Evolutionary conservation across 2,329 filamentous ascomycete genomes (phyloP).

Genomic region (Epichloe scottii): DNA sequence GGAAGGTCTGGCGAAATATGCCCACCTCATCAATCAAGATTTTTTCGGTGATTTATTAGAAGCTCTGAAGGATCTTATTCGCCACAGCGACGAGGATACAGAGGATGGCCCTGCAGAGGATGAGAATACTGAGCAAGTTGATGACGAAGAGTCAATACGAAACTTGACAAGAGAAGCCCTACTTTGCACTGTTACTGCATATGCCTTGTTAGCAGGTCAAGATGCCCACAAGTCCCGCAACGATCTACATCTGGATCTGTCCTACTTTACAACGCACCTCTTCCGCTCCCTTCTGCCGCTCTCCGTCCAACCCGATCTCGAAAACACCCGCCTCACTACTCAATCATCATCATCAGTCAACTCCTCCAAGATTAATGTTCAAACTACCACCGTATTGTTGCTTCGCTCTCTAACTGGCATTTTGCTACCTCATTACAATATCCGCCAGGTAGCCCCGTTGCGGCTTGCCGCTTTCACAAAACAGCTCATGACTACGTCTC

Average conservation of each 20-base stretch:
- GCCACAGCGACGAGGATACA: slow-evolving; percentile 51
- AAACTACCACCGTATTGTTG: slow-evolving; percentile 87
- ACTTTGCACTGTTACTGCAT: slow-evolving; percentile 91
- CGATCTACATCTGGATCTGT: slow-evolving; percentile 76
- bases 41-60: slow-evolving; percentile 96
- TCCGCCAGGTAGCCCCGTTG: slow-evolving; percentile 64
- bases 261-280: slow-evolving; percentile 89
- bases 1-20: slow-evolving; percentile 85
- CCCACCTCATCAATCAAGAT: slow-evolving; percentile 95
- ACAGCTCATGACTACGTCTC: slow-evolving; percentile 66
- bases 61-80: slow-evolving; percentile 84
- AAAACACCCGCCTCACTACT: slow-evolving; percentile 47
- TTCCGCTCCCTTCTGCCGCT: slow-evolving; percentile 75
- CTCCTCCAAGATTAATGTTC: slow-evolving; percentile 69
- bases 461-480: slow-evolving; percentile 89
- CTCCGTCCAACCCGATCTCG: slow-evolving; percentile 72
- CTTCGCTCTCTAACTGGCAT: slow-evolving; percentile 74
- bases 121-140: slow-evolving; percentile 27
- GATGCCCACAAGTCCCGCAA: slow-evolving; percentile 76
- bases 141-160: slow-evolving; percentile 39
- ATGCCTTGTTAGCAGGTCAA: slow-evolving; percentile 89
- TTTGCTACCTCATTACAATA: slow-evolving; percentile 62
- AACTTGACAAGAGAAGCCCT: slow-evolving; percentile 78
- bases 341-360: slow-evolving; percentile 22
- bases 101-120: slow-evolving; percentile 28